A percentile compares a stretch with the other conserved stretches of the same genome.
phyloP scores from a whole-genome alignment of 1,139 yeast species.

The Blastobotrys ciferrii region DNA sequence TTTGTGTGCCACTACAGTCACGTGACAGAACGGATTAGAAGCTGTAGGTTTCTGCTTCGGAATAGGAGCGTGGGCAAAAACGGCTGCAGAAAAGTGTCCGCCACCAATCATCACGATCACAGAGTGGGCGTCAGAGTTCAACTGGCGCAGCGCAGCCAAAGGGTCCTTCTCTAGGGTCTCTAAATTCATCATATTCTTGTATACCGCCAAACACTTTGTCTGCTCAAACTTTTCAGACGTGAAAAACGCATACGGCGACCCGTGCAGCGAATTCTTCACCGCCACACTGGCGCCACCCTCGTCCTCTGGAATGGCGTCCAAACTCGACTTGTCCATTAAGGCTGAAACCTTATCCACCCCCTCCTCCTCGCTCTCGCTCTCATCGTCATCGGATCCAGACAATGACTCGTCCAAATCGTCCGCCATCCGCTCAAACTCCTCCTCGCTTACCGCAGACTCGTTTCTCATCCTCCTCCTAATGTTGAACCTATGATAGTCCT shows the following conservation, averaged over 20 bases:
- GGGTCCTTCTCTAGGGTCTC: slow-evolving; percentile 45
- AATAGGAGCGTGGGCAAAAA: slow-evolving; percentile 67
- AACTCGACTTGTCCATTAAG: slow-evolving; percentile 21
- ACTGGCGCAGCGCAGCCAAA: slow-evolving; percentile 42
- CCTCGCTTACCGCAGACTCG: slow-evolving; percentile 51
- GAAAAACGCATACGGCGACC: slow-evolving; percentile 61
- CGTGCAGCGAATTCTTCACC: slow-evolving; percentile 22
- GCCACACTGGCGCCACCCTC: slow-evolving; percentile 31
- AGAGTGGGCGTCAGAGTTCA: slow-evolving; percentile 45
- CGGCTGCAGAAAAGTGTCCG: slow-evolving; percentile 97
- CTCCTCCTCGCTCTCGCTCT: slow-evolving; percentile 39
- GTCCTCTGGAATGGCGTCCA: slow-evolving; percentile 18
- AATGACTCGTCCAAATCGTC: slow-evolving; percentile 55
- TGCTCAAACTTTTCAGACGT: slow-evolving; percentile 47
- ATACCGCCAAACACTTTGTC: slow-evolving; percentile 60
- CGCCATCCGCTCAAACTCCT: slow-evolving; percentile 56
- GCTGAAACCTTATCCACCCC: slow-evolving; percentile 17
- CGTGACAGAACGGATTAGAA: slow-evolving; percentile 46
- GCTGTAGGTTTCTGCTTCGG: slow-evolving; percentile 45
- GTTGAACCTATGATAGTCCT: slow-evolving; percentile 62
- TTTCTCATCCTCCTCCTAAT: slow-evolving; percentile 52
- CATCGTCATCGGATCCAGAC: slow-evolving; percentile 45
- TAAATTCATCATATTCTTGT: slow-evolving; percentile 59
- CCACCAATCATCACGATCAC: slow-evolving; percentile 95
- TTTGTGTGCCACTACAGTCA: slow-evolving; percentile 61